Evolutionary conservation across 352 stramenopile genomes (phyloP), one percentile per base, ranked within the genome.

Genomic region (Phytophthora multivora): DNA sequence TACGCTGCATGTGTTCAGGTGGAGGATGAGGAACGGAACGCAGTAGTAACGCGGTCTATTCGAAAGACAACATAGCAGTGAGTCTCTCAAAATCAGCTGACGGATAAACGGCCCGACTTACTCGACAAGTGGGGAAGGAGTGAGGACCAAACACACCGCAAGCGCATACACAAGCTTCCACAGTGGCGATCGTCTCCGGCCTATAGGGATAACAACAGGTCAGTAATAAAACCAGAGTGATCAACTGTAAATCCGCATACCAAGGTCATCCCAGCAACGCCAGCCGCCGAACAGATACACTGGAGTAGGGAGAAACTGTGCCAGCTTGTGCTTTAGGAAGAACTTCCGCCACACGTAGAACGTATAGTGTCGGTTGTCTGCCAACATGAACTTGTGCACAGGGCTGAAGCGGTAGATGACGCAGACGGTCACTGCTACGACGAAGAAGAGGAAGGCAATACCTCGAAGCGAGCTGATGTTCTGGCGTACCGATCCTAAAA

Each of bases 281-380:
- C 87, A 94, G 2, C 77, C 77, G 5, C 74, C 74, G 50, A 82
- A 87, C 0, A 92, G 39, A 35, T 96, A 96, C 9, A 90, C 35
- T 26, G 79, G 63, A 0, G 51, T 53, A 11, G 79, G 83, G 15
- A 90, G 53, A 30, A 89, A 91, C 60, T 93, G 93, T 48, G 79
- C 83, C 12, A 90, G 36, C 0, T 59, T 45, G 41, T 95, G 85
- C 40, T 88, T 89, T 4, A 86, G 70, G 48, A 94, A 96, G 42
- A 97, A 88, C 59, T 91, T 92, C 13, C 82, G 69, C 91, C 91
- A 98, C 18, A 97, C 35, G 70, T 98, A 97, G 55, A 98, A 98
- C 8, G 86, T 96, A 63, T 96, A 97, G 66, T 98, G 90, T 7
- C 91, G 86, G 56, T 98, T 98, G 72, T 98, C 91, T 30, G 88